Conservation (phyloP, 2,329 filamentous ascomycete species). For the Fusarium oligoseptatum region DNA sequence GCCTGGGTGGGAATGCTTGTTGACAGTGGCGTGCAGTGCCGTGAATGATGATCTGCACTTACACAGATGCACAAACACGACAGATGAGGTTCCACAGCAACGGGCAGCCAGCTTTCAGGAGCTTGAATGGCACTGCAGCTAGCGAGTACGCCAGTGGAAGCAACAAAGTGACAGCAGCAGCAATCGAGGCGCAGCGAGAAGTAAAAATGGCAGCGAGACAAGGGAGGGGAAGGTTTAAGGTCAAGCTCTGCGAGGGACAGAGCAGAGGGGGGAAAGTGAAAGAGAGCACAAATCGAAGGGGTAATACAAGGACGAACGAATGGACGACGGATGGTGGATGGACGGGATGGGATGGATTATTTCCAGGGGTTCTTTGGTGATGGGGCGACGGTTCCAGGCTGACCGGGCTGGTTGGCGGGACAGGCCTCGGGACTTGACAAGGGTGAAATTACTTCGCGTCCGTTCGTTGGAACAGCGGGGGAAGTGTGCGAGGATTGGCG, state of each 20-base stretch:
- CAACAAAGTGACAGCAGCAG: conserved; percentile 1
- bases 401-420: conserved; percentile 41
- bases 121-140: conserved; percentile 19
- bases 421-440: conserved; percentile 30
- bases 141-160: not conserved
- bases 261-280: conserved; percentile 3
- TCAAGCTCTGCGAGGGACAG: conserved; percentile 32
- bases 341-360: conserved; percentile 35
- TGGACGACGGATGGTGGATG: not conserved
- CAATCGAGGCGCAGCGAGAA: conserved; percentile 21
- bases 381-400: conserved; percentile 39
- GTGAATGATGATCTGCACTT: conserved; percentile 41
- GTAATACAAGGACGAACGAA: conserved; percentile 27
- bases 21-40: conserved; percentile 31
- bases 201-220: not conserved
- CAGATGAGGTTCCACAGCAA: conserved; percentile 31
- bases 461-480: conserved; percentile 16
- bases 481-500: conserved; percentile 20
- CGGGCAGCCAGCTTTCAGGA: conserved; percentile 27
- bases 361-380: conserved; percentile 43
- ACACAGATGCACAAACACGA: conserved; percentile 39
- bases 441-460: conserved; percentile 47
- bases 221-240: conserved; percentile 29
- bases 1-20: conserved; percentile 12
- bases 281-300: conserved; percentile 37